These are phyloP conservation scores for Gremmenia infestans DNA, from an alignment of 2,329 filamentous ascomycete species.

Conservation along the genomic window DNA sequence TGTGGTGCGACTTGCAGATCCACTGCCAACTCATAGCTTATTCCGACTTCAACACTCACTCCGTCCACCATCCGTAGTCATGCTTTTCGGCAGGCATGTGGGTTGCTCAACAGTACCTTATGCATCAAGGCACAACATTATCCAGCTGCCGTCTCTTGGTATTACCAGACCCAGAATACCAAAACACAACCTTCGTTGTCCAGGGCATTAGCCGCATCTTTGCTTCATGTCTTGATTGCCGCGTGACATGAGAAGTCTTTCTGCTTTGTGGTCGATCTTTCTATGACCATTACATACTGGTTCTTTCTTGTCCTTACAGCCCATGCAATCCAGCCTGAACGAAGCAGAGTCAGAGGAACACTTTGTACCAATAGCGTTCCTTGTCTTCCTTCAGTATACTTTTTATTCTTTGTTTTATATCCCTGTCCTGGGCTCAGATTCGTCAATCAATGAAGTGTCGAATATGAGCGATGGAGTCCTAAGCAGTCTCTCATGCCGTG, in stretches of 20 bases:
- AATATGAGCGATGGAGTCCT: background rate
- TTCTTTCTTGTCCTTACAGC: background rate
- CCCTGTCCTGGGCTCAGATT: background rate
- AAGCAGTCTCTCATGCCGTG: background rate
- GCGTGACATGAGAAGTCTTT: background rate
- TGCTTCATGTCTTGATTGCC: background rate
- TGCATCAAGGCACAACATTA: background rate
- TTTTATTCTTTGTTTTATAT: background rate
- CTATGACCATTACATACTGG: background rate
- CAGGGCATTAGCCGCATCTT: no score
- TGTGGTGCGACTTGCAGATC: conserved; percentile 1
- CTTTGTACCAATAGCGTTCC: no score
- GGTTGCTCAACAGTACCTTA: background rate
- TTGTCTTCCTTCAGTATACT: background rate
- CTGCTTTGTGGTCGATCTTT: background rate
- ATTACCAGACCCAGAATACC: background rate
- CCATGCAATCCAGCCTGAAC: background rate
- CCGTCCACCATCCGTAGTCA: background rate
- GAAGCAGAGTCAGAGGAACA: background rate
- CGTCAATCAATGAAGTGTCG: background rate
- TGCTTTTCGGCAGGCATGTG: background rate
- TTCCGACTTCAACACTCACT: conserved; percentile 2
- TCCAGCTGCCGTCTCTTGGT: background rate
- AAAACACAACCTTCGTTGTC: background rate
- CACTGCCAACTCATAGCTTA: conserved; percentile 2